A percentile compares a stretch with the other conserved stretches of the same genome.
These are phyloP conservation scores for Phytophthora sp. DNA, from an alignment of 352 stramenopile species.

Conservation along the genomic window DNA sequence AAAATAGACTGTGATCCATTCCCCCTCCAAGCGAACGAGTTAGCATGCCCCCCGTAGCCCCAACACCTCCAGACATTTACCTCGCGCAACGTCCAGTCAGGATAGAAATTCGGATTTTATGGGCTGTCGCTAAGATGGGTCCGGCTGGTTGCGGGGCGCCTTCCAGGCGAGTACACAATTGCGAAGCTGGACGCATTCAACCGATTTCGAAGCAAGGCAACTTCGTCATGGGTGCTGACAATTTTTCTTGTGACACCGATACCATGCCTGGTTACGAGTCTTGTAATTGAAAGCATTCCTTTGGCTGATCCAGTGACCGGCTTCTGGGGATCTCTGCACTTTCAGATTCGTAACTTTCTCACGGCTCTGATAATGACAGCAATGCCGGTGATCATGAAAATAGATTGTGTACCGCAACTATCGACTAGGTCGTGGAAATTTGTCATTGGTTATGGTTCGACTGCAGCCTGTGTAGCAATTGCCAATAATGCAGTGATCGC, in stretches of 20 bases:
- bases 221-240: background rate
- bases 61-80: background rate
- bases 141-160: background rate
- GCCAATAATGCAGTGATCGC: slow-evolving; percentile 12
- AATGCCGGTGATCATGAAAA: slow-evolving; percentile 10
- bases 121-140: background rate
- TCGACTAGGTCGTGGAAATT: slow-evolving; percentile 11
- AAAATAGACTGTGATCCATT: too few species aligned
- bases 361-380: slow-evolving; percentile 11
- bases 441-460: slow-evolving; percentile 1
- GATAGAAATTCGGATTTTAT: background rate
- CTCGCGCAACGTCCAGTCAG: background rate
- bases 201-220: slow-evolving; percentile 5
- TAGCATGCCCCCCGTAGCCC: slow-evolving; percentile 5
- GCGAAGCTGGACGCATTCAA: slow-evolving; percentile 35
- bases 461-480: slow-evolving; percentile 16
- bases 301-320: slow-evolving; percentile 21
- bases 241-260: slow-evolving; percentile 21
- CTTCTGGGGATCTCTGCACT: slow-evolving; percentile 18
- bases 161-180: slow-evolving; percentile 33
- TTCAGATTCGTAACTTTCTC: slow-evolving; percentile 32
- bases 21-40: too few species aligned
- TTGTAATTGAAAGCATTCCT: slow-evolving; percentile 32
- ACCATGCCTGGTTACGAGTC: slow-evolving; percentile 20
- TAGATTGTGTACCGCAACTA: slow-evolving; percentile 31